Evolutionary conservation across 2,329 filamentous ascomycete species (phyloP).

Genomic region (Chrysoporthe puriensis): DNA sequence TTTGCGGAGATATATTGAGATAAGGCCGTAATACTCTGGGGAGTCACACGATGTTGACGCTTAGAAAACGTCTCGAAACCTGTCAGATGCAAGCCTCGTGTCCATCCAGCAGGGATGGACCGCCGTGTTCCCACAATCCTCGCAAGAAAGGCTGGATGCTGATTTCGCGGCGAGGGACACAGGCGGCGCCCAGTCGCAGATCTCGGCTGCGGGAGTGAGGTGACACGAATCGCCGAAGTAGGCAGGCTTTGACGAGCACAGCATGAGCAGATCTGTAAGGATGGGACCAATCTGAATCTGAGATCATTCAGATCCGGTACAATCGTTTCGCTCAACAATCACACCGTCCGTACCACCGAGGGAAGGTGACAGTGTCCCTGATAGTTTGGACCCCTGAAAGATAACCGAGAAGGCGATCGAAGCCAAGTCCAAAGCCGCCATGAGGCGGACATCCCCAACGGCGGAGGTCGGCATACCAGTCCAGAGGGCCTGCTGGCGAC

Average conservation of each 20-base stretch:
- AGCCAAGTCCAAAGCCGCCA: constrained; percentile 88
- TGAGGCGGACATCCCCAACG: constrained; percentile 91
- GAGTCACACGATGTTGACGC: constrained; percentile 11
- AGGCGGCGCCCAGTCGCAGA: constrained; percentile 24
- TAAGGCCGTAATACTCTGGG: constrained; percentile 35
- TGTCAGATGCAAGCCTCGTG: constrained; percentile 34
- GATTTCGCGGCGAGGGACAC: constrained; percentile 26
- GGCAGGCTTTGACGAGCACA: constrained; percentile 46
- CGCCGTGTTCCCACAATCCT: constrained; percentile 17
- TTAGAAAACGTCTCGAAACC: constrained; percentile 28
- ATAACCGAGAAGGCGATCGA: constrained; percentile 85
- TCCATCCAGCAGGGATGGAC: constrained; percentile 2
- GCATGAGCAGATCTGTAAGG: constrained; percentile 28
- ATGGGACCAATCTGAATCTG: constrained; percentile 15
- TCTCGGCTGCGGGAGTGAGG: constrained; percentile 26
- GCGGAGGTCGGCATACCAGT: constrained; percentile 88
- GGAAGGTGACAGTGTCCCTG: constrained; percentile 84
- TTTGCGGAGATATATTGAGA: constrained; percentile 12
- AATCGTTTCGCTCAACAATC: constrained; percentile 51
- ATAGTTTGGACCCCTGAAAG: constrained; percentile 80
- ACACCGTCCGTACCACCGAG: constrained; percentile 70
- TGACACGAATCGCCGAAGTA: constrained; percentile 42
- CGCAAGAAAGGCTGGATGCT: constrained; percentile 26
- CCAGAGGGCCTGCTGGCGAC: constrained; percentile 45
- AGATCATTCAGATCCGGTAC: constrained; percentile 18